A percentile compares a stretch with the other conserved stretches of the same genome.
phyloP scores from a whole-genome alignment of 441 rosid species.

The Pelargonium australe region DNA sequence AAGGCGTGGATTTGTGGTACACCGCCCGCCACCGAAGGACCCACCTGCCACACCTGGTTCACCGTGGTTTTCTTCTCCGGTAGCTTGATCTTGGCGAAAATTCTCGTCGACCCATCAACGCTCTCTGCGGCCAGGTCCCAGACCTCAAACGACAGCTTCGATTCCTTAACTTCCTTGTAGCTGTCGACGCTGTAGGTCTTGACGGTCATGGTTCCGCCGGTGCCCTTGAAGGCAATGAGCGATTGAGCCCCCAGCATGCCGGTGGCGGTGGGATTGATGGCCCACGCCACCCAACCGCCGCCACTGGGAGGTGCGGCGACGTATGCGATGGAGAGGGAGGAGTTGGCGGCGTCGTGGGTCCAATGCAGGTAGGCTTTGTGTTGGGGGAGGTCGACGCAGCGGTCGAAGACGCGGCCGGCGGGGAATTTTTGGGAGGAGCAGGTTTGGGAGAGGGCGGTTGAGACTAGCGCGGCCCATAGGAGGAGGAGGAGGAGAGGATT shows the following conservation, averaged over 20 bases:
- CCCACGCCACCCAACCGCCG: constrained; percentile 55
- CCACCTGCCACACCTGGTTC: constrained; percentile 65
- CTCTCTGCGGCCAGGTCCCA: constrained; percentile 46
- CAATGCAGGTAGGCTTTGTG: constrained; percentile 51
- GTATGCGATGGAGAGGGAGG: constrained; percentile 47
- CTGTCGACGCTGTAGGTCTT: constrained; percentile 32
- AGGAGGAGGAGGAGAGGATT: constrained; percentile 6
- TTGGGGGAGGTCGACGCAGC: constrained; percentile 44
- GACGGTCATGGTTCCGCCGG: constrained; percentile 26
- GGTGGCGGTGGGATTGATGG: constrained; percentile 40
- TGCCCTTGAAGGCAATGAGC: constrained; percentile 35
- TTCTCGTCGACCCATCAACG: constrained; percentile 26
- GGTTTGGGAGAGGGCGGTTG: constrained; percentile 36
- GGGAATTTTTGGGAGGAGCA: constrained; percentile 37
- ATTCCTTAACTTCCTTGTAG: constrained; percentile 19
- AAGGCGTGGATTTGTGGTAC: constrained; percentile 35
- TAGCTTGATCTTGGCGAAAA: constrained; percentile 44
- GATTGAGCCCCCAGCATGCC: constrained; percentile 62
- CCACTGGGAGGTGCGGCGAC: constrained; percentile 34
- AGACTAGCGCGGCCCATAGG: constrained; percentile 23
- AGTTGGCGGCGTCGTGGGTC: constrained; percentile 39
- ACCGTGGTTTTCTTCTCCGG: constrained; percentile 35
- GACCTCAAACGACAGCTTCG: constrained; percentile 38
- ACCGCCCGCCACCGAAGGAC: constrained; percentile 23
- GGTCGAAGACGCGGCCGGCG: constrained; percentile 26